Evolutionary conservation across 2,329 filamentous ascomycete genomes (phyloP), one percentile per base, ranked within the genome.

Genomic region (Sclerotinia glacialis): DNA sequence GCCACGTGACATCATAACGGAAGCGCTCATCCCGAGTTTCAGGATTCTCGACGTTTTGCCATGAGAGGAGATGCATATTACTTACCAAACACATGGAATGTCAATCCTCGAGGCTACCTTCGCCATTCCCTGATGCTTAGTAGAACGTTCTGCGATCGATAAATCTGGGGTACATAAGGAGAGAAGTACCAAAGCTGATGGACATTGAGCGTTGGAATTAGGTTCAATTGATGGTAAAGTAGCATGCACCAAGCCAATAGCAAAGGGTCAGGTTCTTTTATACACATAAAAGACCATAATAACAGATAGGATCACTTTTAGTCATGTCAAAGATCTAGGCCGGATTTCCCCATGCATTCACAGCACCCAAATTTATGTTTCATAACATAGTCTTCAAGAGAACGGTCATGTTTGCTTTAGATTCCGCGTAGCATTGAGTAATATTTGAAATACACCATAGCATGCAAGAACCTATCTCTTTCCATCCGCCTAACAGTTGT

Each of bases 401-500:
- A 7, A 6, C 23, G 12, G n/a, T 37, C 14, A 28, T 42, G 5
- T 52, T 59, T 54, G 47, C 11, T 28, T 59, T 44, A 58, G 63
- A 55, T 64, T 67, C 68, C 34, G 67, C 62, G 47, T 69, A 59
- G 64, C 50, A 69, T 71, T 69, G 53, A 65, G 66, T 53, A 64
- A 68, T 71, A 69, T 49, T n/a, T n/a, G 12, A 37, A 26, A 11
- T 26, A 56, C 42, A 59, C 28, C 37, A 66, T 49, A 68, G 63
- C 61, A 49, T 61, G 46, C 68, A 54, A 69, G 46, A 68, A 67
- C 66, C 65, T 64, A 69, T 37, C 31, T 61, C 59, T 66, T 68
- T 46, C 56, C n/a, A 23, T 66, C 49, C 44, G 56, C 59, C 47
- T 58, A 62, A 52, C 56, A 11, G 42, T 87, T 79, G 42, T 44